A percentile compares a stretch with the other conserved stretches of the same genome.
These are phyloP conservation scores for Mycena sp. DNA, from an alignment of 1,284 basidiomycete species.

Conservation along the genomic window DNA sequence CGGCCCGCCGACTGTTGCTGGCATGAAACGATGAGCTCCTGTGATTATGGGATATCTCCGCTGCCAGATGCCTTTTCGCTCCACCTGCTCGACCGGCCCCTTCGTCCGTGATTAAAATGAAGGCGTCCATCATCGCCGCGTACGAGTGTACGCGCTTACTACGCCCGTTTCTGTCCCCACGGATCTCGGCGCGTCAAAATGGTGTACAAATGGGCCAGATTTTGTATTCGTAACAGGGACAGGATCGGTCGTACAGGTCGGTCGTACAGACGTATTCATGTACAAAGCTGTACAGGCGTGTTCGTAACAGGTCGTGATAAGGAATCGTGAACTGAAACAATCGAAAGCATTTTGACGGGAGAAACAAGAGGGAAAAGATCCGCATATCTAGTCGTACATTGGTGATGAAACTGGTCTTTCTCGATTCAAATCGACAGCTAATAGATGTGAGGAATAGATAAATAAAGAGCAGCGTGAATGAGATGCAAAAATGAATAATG, in stretches of 20 bases:
- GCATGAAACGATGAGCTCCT: conserved; percentile 66
- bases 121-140: conserved; percentile 12
- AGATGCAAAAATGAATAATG: conserved; percentile 28
- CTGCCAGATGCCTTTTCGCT: conserved; percentile 11
- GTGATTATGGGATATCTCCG: not conserved
- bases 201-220: conserved; percentile 20
- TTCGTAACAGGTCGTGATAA: conserved; percentile 29
- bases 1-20: conserved; percentile 67
- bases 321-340: conserved; percentile 35
- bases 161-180: not conserved
- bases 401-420: conserved; percentile 10
- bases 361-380: conserved; percentile 37
- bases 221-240: conserved; percentile 27
- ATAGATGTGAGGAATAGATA: conserved; percentile 21
- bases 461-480: conserved; percentile 28
- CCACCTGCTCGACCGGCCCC: conserved; percentile 19
- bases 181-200: conserved; percentile 5
- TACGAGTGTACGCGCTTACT: conserved; percentile 1
- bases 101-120: conserved; percentile 19
- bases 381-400: conserved; percentile 71
- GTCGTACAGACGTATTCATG: conserved; percentile 30
- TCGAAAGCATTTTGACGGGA: conserved; percentile 43
- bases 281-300: conserved; percentile 28
- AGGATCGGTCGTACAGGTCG: conserved; percentile 18
- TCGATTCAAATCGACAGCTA: conserved; percentile 29